phyloP scores from a whole-genome alignment of 371 early-diverging fungal genomes.

The Rhizopus stolonifer region DNA sequence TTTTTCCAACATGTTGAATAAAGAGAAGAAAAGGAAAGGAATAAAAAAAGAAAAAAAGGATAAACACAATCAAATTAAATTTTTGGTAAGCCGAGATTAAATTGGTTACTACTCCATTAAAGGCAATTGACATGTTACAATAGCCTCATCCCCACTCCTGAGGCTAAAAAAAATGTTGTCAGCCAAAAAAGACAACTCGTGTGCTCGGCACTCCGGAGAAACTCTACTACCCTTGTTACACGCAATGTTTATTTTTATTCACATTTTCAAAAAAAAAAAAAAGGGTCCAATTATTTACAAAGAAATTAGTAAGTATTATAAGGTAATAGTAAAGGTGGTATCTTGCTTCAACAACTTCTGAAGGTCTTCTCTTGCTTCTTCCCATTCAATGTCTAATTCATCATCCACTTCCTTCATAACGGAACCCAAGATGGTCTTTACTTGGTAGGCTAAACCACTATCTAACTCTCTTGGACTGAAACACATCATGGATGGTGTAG shows the following conservation, averaged over 20 bases:
- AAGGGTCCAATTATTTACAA: too few species aligned
- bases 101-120: neutral
- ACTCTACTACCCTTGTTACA: too few species aligned
- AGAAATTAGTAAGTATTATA: too few species aligned
- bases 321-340: neutral
- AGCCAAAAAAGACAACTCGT: neutral
- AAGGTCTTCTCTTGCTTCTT: neutral
- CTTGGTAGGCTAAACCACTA: conserved; percentile 1
- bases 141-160: too few species aligned
- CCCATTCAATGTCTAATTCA: conserved; percentile 18
- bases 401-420: conserved; percentile 9
- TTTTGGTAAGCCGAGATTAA: conserved; percentile 6
- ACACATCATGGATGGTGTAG: neutral
- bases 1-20: neutral
- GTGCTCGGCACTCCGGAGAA: neutral
- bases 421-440: conserved; percentile 2
- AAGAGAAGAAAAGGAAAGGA: neutral
- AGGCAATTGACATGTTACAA: conserved; percentile 1
- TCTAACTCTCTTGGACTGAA: neutral
- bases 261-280: too few species aligned
- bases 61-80: conserved; percentile 1
- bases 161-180: neutral
- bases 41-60: neutral
- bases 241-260: too few species aligned
- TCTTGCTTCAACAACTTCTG: neutral